Evolutionary conservation across 768 basidiomycete species (phyloP), one percentile per base, ranked within the genome.

Genomic region (Cubamyces lactineus): DNA sequence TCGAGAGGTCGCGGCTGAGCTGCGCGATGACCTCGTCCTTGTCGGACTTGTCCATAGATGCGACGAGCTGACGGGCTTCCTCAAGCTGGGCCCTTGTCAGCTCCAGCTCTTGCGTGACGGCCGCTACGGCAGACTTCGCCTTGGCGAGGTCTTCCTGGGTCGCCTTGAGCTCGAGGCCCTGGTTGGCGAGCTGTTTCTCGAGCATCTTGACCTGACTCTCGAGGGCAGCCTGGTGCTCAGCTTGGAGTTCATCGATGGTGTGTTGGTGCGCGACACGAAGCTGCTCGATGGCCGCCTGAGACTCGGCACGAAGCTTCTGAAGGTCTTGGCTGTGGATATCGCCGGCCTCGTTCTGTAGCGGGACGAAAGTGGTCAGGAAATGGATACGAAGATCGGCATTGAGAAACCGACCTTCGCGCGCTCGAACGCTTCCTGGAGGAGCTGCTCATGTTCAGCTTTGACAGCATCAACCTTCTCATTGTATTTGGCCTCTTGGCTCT

Each of bases 141-240:
- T 92, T 94, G 2, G 80, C 70, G 39, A 95, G 85, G 71, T 94
- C 92, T 63, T 94, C 92, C 69, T 88, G 85, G 0, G 93, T 92
- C 15, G 92, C 93, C 69, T 88, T 92, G 45, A 94, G 82, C 66
- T 94, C 91, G 30, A 93, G 76, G 58, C 77, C 84, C 63, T 88
- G 78, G 52, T 75, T 82, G 56, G 77, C 78, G 53, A 90, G 80
- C 68, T 83, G 82, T 76, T 92, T 92, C 74, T 86, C 84, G 21
- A 87, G 74, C 0, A 72, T 72, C 55, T 80, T 78, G 42, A 83
- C 76, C 66, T 89, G 81, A 17, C 79, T 80, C 57, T 88, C 86
- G 17, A 90, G 77, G 5, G 73, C 66, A n/a, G 81, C 81, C 40
- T 81, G 77, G 65, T 93, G 88, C 54, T 91, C 89, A 2, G 80